Percentiles rank a stretch among this genome's conserved stretches.
Conservation (phyloP, 208 protist species). For the Naegleria fowleri region DNA sequence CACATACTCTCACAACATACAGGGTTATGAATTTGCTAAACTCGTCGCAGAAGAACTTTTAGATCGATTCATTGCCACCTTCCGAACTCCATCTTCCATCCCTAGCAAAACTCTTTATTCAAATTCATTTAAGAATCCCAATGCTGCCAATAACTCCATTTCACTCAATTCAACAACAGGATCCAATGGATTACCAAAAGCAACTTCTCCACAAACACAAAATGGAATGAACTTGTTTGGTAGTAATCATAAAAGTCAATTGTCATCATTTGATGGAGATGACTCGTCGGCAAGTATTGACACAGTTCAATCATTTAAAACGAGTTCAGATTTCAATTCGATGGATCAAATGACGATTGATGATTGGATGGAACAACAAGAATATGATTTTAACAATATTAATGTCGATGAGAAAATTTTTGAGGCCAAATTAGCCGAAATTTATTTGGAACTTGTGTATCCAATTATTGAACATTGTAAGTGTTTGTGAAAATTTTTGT, state of each 20-base stretch:
- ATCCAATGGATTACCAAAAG: neutral
- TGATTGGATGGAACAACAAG: neutral
- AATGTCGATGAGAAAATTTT: constrained; percentile 9
- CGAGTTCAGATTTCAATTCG: neutral
- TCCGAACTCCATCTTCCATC: neutral
- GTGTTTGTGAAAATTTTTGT: neutral
- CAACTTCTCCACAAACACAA: neutral
- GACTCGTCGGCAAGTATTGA: neutral
- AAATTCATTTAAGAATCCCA: neutral
- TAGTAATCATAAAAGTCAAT: neutral
- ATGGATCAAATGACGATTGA: neutral
- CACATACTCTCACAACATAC: too few species aligned
- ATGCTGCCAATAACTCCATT: neutral
- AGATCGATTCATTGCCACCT: neutral
- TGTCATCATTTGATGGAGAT: neutral
- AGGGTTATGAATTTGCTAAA: neutral
- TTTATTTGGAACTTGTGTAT: neutral
- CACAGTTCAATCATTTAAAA: neutral
- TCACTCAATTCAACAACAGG: neutral
- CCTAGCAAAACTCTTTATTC: neutral
- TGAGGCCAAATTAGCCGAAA: neutral
- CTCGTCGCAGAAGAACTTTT: neutral
- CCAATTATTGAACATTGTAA: constrained; percentile 2
- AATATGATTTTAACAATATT: neutral
- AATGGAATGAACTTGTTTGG: neutral